Percentiles rank a stretch among this genome's conserved stretches.
Conservation (phyloP, 495 filamentous ascomycete genomes). For the Daldinia loculata region DNA sequence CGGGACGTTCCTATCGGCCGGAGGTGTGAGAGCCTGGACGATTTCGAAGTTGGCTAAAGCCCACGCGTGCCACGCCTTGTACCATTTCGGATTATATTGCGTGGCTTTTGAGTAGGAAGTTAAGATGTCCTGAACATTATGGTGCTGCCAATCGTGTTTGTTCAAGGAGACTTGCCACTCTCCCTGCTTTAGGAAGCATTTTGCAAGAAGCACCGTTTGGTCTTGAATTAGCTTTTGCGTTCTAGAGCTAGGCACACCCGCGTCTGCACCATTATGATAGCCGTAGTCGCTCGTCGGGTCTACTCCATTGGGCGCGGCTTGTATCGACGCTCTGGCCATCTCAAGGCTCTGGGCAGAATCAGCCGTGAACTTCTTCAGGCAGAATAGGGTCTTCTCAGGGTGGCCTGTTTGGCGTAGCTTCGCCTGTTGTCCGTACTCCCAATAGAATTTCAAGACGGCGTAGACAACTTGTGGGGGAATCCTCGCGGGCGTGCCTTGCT, state of each 20-base stretch:
- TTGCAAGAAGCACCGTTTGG: slow-evolving; percentile 81
- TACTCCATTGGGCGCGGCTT: slow-evolving; percentile 59
- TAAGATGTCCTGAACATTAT: slow-evolving; percentile 79
- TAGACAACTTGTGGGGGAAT: slow-evolving; percentile 84
- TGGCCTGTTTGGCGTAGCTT: slow-evolving; percentile 50
- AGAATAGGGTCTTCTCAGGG: slow-evolving; percentile 72
- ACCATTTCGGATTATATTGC: slow-evolving; percentile 89
- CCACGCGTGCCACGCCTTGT: slow-evolving; percentile 99
- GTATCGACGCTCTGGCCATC: slow-evolving; percentile 59
- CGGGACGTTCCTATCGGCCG: slow-evolving; percentile 65
- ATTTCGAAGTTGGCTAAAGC: slow-evolving; percentile 99
- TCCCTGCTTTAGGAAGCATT: slow-evolving; percentile 93
- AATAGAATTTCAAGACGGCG: slow-evolving; percentile 92
- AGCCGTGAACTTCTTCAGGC: slow-evolving; percentile 82
- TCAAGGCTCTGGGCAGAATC: slow-evolving; percentile 79
- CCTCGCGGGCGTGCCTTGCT: slow-evolving; percentile 52
- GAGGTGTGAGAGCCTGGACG: slow-evolving; percentile 76
- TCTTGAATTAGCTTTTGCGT: slow-evolving; percentile 61
- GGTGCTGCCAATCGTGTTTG: slow-evolving; percentile 84
- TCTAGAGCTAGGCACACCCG: slow-evolving; percentile 51
- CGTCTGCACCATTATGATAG: slow-evolving; percentile 67
- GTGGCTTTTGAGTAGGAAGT: slow-evolving; percentile 89
- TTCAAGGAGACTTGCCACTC: slow-evolving; percentile 90
- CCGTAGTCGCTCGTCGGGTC: slow-evolving; percentile 61
- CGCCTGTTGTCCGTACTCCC: slow-evolving; percentile 74